Conservation (phyloP, 805 yeast genomes). For the Ogataea pini region DNA sequence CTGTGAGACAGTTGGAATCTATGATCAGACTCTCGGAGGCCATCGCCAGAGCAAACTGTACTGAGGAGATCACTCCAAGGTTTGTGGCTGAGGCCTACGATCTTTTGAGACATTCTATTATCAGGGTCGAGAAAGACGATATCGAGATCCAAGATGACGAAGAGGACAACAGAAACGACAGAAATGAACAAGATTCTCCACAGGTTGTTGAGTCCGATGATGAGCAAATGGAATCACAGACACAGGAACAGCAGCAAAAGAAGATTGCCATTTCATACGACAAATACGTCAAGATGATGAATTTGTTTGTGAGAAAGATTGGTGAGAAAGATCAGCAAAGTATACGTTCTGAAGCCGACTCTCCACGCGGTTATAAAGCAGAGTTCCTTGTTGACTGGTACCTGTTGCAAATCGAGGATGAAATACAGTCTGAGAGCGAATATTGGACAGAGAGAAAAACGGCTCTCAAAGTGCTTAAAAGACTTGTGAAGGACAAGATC, state of each 20-base stretch:
- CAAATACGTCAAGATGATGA: conserved; percentile 82
- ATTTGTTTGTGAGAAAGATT: conserved; percentile 63
- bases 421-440: conserved; percentile 66
- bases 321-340: conserved; percentile 24
- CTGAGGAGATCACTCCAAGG: conserved; percentile 77
- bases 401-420: conserved; percentile 69
- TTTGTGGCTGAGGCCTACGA: conserved; percentile 94
- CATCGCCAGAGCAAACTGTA: conserved; percentile 95
- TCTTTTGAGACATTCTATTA: conserved; percentile 84
- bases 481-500: conserved; percentile 82
- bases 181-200: conserved; percentile 33
- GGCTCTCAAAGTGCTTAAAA: conserved; percentile 76
- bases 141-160: conserved; percentile 78
- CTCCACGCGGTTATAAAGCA: conserved; percentile 60
- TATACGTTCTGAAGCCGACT: conserved; percentile 34
- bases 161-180: conserved; percentile 34
- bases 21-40: conserved; percentile 94
- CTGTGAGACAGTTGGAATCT: conserved; percentile 95
- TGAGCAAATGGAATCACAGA: conserved; percentile 9
- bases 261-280: conserved; percentile 73
- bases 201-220: conserved; percentile 16
- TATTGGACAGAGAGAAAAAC: conserved; percentile 69
- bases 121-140: conserved; percentile 92
- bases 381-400: conserved; percentile 79
- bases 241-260: conserved; percentile 24